Percentiles rank a stretch among this genome's conserved stretches.
Conservation (phyloP, 75 land plant genomes). For the Selaginella moellendorffii region DNA sequence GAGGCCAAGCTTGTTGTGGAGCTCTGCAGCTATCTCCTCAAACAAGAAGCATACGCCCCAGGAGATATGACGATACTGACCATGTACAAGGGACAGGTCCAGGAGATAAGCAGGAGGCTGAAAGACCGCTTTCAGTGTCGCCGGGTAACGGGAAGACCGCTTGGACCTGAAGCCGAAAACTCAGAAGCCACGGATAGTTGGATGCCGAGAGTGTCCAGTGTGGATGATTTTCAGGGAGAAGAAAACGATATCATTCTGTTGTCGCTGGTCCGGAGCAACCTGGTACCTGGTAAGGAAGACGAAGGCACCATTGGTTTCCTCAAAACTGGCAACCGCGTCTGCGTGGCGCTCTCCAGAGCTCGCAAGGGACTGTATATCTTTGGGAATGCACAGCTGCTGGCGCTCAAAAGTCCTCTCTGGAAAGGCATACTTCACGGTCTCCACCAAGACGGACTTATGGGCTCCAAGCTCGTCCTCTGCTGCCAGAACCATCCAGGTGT, state of each 20-base stretch:
- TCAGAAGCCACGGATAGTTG: neutral
- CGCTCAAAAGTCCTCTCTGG: constrained; percentile 15
- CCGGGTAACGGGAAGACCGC: too few species aligned
- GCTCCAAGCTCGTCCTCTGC: constrained; percentile 2
- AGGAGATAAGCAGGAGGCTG: neutral
- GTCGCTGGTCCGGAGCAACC: constrained; percentile 17
- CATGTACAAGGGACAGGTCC: constrained; percentile 16
- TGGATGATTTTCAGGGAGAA: constrained; percentile 27
- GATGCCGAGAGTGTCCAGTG: constrained; percentile 22
- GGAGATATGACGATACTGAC: constrained; percentile 12
- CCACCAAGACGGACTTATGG: neutral
- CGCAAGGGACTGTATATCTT: constrained; percentile 24
- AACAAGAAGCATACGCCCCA: constrained; percentile 6
- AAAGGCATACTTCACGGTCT: constrained; percentile 8
- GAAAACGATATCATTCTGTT: constrained; percentile 19
- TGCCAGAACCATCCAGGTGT: constrained; percentile 18
- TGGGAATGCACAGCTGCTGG: constrained; percentile 22
- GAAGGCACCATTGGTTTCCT: constrained; percentile 23
- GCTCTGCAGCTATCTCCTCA: constrained; percentile 14
- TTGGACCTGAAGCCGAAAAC: neutral
- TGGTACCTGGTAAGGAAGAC: constrained; percentile 5
- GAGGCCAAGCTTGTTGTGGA: constrained; percentile 17
- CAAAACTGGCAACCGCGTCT: constrained; percentile 16
- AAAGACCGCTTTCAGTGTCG: too few species aligned
- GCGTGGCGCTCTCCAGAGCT: constrained; percentile 26